Evolutionary conservation across 2,329 filamentous ascomycete species (phyloP).

Genomic region (Zymoseptoria brevis): DNA sequence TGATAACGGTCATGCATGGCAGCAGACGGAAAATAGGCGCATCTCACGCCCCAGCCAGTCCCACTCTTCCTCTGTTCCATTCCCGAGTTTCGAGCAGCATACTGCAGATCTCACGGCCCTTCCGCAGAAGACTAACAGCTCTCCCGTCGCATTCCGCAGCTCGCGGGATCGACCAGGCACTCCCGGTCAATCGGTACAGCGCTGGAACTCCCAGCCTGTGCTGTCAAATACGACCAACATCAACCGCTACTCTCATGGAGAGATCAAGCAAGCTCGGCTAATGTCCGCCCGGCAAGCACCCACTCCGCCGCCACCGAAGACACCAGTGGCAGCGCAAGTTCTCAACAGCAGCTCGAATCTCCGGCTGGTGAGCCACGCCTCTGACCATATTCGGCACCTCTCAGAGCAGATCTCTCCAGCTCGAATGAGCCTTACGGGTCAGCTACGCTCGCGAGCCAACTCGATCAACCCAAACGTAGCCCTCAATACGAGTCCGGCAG

Average conservation of each 20-base stretch:
- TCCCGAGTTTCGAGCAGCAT: not conserved
- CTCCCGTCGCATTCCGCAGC: slow-evolving; percentile 18
- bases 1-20: slow-evolving; percentile 10
- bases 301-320: slow-evolving; percentile 21
- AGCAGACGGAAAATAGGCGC: slow-evolving; percentile 1
- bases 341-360: slow-evolving; percentile 9
- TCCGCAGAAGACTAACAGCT: slow-evolving; percentile 20
- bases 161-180: slow-evolving; percentile 14
- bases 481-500: not conserved
- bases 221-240: slow-evolving; percentile 19
- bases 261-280: slow-evolving; percentile 26
- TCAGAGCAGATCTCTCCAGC: slow-evolving; percentile 1
- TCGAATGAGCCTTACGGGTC: not conserved
- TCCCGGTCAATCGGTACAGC: slow-evolving; percentile 19
- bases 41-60: not conserved
- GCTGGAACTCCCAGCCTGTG: slow-evolving; percentile 28
- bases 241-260: slow-evolving; percentile 16
- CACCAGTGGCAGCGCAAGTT: slow-evolving; percentile 12
- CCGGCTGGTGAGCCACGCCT: slow-evolving; percentile 1
- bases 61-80: not conserved
- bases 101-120: not conserved
- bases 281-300: slow-evolving; percentile 24
- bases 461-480: not conserved
- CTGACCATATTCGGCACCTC: not conserved
- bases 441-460: not conserved